phyloP scores from a whole-genome alignment of 805 yeast genomes.

The Suhomyces sp. region DNA sequence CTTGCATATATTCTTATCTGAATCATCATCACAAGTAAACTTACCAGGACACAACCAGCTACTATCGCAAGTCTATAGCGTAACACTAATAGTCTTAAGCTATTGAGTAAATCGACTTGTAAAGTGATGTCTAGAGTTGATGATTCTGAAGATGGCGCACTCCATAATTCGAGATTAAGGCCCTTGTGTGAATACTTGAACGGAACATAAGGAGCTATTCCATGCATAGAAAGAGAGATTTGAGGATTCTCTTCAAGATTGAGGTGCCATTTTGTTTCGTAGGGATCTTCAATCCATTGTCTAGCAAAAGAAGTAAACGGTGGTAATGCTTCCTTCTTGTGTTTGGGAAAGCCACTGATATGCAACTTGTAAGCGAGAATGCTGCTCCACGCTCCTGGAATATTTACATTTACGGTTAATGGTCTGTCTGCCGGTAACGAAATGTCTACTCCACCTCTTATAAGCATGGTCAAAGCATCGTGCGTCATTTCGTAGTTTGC shows the following conservation, averaged over 20 bases:
- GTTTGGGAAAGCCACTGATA: constrained; percentile 13
- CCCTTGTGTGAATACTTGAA: constrained; percentile 30
- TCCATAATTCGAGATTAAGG: constrained; percentile 42
- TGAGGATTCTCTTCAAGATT: constrained; percentile 39
- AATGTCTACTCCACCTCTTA: constrained; percentile 39
- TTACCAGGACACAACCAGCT: constrained; percentile 63
- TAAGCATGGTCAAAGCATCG: constrained; percentile 36
- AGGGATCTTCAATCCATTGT: constrained; percentile 62
- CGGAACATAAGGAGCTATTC: constrained; percentile 70
- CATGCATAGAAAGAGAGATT: constrained; percentile 46
- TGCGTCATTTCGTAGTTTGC: constrained; percentile 22
- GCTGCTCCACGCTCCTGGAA: constrained; percentile 61
- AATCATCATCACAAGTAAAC: constrained; percentile 47
- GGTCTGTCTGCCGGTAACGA: constrained; percentile 44
- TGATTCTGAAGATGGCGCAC: constrained; percentile 17
- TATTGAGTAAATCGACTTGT: constrained; percentile 52
- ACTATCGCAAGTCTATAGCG: constrained; percentile 75
- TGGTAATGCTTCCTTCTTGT: constrained; percentile 2
- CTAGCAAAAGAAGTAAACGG: constrained; percentile 61
- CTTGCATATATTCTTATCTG: constrained; percentile 47
- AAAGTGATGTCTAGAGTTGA: constrained; percentile 38
- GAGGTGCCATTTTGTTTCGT: constrained; percentile 79
- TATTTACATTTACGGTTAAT: constrained; percentile 45
- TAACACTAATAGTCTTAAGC: constrained; percentile 67
- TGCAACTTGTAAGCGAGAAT: constrained; percentile 50